These are phyloP conservation scores for Logfia minima DNA, from an alignment of 129 eudicot species.

Conservation along the genomic window DNA sequence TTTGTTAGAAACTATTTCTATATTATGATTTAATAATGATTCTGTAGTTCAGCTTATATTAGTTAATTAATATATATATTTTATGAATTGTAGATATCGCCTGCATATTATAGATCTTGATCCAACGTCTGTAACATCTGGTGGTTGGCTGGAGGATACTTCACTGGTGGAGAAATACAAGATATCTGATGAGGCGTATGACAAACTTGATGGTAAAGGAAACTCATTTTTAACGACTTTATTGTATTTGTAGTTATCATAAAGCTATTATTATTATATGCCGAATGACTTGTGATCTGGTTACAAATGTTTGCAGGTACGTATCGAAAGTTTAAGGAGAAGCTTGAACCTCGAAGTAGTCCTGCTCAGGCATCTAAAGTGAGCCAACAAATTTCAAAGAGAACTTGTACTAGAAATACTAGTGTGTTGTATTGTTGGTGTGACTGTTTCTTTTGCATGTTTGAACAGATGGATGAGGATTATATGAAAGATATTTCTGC, in stretches of 20 bases:
- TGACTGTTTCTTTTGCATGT: slow-evolving; percentile 23
- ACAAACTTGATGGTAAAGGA: slow-evolving; percentile 76
- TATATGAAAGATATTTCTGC: slow-evolving; percentile 76
- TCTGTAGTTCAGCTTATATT: not conserved
- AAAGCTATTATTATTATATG: not conserved
- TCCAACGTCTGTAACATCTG: slow-evolving; percentile 95
- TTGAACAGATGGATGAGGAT: slow-evolving; percentile 58
- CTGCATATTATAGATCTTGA: slow-evolving; percentile 90
- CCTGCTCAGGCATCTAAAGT: slow-evolving; percentile 56
- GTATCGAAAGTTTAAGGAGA: slow-evolving; percentile 81
- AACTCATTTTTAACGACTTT: not conserved
- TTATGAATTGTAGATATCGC: slow-evolving; percentile 57
- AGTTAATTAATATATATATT: not conserved
- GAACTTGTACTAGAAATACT: not conserved
- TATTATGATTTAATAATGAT: not conserved
- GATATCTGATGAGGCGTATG: slow-evolving; percentile 88
- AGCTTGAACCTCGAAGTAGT: slow-evolving; percentile 55
- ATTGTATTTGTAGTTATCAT: not conserved
- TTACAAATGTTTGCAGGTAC: slow-evolving; percentile 60
- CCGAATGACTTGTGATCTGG: not conserved
- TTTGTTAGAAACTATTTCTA: not conserved
- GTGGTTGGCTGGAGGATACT: slow-evolving; percentile 98
- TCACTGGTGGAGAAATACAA: slow-evolving; percentile 92
- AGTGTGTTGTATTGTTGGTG: slow-evolving; percentile 13
- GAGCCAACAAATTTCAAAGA: slow-evolving; percentile 23